Base-by-base conservation (phyloP, 106 monocot genomes). In the Amphibolis antarctica region DNA sequence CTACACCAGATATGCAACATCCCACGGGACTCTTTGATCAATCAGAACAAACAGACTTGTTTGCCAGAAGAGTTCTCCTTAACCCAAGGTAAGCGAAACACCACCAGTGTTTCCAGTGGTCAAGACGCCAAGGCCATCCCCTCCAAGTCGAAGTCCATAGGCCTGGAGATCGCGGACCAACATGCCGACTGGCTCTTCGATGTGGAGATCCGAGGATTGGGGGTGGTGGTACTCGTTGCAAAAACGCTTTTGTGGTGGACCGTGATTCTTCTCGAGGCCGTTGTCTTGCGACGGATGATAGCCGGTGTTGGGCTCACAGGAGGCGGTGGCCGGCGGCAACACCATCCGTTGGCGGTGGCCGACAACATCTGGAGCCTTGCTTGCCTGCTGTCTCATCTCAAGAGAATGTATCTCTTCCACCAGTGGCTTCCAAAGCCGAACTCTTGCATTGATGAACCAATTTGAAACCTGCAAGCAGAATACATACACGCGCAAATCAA, bases 371-470 rank as follows among this genome's bases (percentile, higher is more conserved):
- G 46, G 27, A 60, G 3, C 19, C 12, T 48, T 62, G 17, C 28
- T 13, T 12, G 14, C 21, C 17, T 53, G n/a, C n/a, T n/a, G 53
- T 12, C 61, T 30, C 53, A 53, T 51, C 44, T 71, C 71, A 4
- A 71, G 71, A 7, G 71, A 63, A 36, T 71, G 71, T 30, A 71
- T 71, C 53, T 71, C 71, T 46, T 71, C 71, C 53, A 71, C 75
- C 70, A 79, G 65, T 19, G 79, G 79, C 60, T 79, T 79, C 79
- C 79, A 79, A 0, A 79, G 66, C 28, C 79, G 28, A 17, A 79
- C 79, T 59, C 79, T 74, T 20, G 79, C 79, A 27, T 79, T 79
- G 10, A 79, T 79, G 65, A 79, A 79, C 79, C 79, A 79, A 61
- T 79, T 79, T 55, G 79, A 79, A 14, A 79, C 79, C 79, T 80